Evolutionary conservation across 2,329 filamentous ascomycete species (phyloP).

Genomic region (Aspergillus udagawae): DNA sequence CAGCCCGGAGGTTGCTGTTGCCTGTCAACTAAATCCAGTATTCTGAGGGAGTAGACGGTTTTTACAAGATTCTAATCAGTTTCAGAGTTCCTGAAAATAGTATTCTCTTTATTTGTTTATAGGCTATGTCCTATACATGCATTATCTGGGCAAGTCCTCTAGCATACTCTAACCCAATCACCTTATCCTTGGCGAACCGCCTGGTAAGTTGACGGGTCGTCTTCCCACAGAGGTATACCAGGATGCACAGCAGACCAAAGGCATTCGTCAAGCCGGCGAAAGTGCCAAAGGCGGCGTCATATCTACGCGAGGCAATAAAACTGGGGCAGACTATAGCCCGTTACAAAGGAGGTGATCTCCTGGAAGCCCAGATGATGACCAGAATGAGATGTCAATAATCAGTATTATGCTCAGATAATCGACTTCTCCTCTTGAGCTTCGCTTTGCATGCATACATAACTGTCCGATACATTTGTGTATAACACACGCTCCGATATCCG

Average conservation of each 20-base stretch:
- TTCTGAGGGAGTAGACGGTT: not conserved
- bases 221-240: conserved; percentile 30
- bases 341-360: conserved; percentile 45
- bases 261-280: conserved; percentile 29
- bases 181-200: conserved; percentile 9
- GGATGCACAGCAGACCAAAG: conserved; percentile 26
- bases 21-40: not conserved
- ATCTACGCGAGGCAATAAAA: conserved; percentile 24
- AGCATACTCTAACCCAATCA: not conserved
- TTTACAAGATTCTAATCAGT: no score
- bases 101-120: not conserved
- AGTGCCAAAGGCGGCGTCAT: conserved; percentile 31
- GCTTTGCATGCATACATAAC: not conserved
- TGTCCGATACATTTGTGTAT: no score
- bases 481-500: no score
- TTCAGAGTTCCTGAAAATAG: no score
- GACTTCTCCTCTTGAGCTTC: not conserved
- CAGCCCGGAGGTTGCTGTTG: not conserved
- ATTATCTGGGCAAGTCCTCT: no score
- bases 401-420: not conserved
- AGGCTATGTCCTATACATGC: not conserved
- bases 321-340: conserved; percentile 33
- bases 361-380: conserved; percentile 46
- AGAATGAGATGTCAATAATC: conserved; percentile 13
- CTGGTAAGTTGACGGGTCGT: conserved; percentile 26